phyloP scores from a whole-genome alignment of 495 filamentous ascomycete species.

The Parmelia sp. region DNA sequence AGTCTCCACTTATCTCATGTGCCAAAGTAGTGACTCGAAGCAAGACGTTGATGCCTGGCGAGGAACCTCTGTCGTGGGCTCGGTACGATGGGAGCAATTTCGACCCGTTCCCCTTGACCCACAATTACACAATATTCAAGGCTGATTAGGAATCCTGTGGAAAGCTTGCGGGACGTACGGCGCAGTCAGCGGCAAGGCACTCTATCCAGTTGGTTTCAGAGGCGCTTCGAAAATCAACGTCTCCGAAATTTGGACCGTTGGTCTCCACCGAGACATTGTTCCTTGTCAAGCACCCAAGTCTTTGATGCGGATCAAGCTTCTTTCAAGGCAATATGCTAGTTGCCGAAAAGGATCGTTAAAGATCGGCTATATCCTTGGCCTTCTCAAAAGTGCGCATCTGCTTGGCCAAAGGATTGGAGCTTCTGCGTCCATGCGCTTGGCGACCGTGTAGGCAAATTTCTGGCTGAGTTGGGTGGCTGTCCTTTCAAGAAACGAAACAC shows the following conservation, averaged over 20 bases:
- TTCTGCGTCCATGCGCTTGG: not conserved
- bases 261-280: not conserved
- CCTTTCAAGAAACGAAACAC: not conserved
- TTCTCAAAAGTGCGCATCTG: slow-evolving; percentile 1
- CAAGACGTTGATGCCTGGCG: not conserved
- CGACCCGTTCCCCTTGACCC: not conserved
- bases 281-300: not conserved
- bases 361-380: not conserved
- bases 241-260: not conserved
- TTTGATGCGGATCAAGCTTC: not conserved
- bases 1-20: not conserved
- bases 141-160: not conserved
- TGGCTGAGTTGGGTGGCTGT: not conserved
- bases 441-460: not conserved
- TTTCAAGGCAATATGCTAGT: not conserved
- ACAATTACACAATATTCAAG: not conserved
- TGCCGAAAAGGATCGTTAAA: not conserved
- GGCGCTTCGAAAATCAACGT: not conserved
- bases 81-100: not conserved
- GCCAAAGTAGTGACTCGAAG: not conserved
- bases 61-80: not conserved
- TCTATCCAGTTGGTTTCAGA: not conserved
- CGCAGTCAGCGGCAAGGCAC: not conserved
- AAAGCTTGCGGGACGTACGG: not conserved
- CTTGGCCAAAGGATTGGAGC: not conserved